Base-by-base conservation (phyloP, 208 protist genomes). In the Trichomonas gallinae region DNA sequence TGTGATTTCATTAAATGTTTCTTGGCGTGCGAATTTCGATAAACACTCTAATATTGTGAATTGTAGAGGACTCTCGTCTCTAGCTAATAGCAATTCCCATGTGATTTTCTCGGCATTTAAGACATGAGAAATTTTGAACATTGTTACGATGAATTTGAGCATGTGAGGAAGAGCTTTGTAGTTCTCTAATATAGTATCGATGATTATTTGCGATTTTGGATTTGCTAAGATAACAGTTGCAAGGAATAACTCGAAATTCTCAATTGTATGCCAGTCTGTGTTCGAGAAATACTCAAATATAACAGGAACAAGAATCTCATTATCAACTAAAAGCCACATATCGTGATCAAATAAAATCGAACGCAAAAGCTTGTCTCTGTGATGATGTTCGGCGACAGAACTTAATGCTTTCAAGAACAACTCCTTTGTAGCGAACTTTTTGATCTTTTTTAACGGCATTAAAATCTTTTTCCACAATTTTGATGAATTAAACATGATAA, bases 281-380 rank as follows among this genome's bases (percentile, higher is more conserved):
- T 93, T 51, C 34, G 42, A 13, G n/a, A 93, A 93, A 89, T 31
- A 31, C 26, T 72, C 58, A 26, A 44, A 34, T 15, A 93, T 48
- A 48, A 89, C n/a, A 6, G 42, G 40, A 51, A 93, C 87, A 15
- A 93, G 31, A 15, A 51, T 23, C 46, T 93, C 87, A 58, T 93
- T 93, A 31, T 93, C 44, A 38, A 93, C 44, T 17, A 89, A 6
- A 15, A 51, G 13, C 46, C 46, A 51, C 46, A 72, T 72, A 23
- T 93, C 87, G 31, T 48, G 42, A 93, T 93, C 87, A 38, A 93
- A 93, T 10, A 93, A 42, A 93, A 93, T 93, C 10, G 87, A 51
- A n/a, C 40, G 17, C 31, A 93, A 93, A 17, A 42, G 42, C 15
- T 26, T 42, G 36, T 93, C 87, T 72, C 58, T 72, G 58, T 72